These are phyloP conservation scores for Metarhizium rileyi DNA, from an alignment of 2,329 filamentous ascomycete genomes.

Conservation along the genomic window DNA sequence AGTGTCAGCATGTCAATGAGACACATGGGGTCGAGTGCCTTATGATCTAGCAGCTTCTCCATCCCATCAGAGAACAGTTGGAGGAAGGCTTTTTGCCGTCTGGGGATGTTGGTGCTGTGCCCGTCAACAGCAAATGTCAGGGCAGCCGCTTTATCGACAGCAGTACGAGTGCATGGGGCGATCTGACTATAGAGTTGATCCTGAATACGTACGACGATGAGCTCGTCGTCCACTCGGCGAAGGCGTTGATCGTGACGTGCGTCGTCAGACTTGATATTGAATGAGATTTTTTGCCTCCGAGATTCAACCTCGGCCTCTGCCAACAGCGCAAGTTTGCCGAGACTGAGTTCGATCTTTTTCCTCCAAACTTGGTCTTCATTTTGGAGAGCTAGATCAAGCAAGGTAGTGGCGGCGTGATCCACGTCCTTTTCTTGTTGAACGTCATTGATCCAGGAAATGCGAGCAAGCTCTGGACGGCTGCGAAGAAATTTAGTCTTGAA, in stretches of 20 bases:
- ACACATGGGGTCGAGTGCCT: slow-evolving; percentile 55
- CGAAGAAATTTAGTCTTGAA: slow-evolving; percentile 73
- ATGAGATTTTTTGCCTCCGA: slow-evolving; percentile 16
- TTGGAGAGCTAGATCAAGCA: slow-evolving; percentile 59
- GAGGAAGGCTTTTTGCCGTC: slow-evolving; percentile 55
- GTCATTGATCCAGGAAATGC: slow-evolving; percentile 93
- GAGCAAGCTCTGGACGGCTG: slow-evolving; percentile 59
- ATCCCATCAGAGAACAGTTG: slow-evolving; percentile 64
- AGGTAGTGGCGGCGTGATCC: slow-evolving; percentile 57
- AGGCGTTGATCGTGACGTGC: slow-evolving; percentile 32
- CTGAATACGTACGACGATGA: slow-evolving; percentile 69
- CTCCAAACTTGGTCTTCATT: slow-evolving; percentile 79
- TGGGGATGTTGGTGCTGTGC: slow-evolving; percentile 45
- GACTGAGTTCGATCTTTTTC: slow-evolving; percentile 84
- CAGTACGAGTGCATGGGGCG: slow-evolving; percentile 53
- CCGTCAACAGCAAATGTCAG: slow-evolving; percentile 65
- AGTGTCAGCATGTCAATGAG: slow-evolving; percentile 74
- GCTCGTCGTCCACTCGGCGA: slow-evolving; percentile 48
- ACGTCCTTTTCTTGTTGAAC: slow-evolving; percentile 68
- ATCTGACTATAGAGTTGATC: slow-evolving; percentile 66
- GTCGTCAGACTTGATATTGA: slow-evolving; percentile 28
- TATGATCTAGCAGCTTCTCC: slow-evolving; percentile 58
- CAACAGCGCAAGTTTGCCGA: slow-evolving; percentile 73
- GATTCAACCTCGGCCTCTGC: slow-evolving; percentile 41
- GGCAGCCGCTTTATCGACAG: slow-evolving; percentile 72